Conservation (phyloP, 108 stramenopile species). For the Craspedostauros australis region DNA sequence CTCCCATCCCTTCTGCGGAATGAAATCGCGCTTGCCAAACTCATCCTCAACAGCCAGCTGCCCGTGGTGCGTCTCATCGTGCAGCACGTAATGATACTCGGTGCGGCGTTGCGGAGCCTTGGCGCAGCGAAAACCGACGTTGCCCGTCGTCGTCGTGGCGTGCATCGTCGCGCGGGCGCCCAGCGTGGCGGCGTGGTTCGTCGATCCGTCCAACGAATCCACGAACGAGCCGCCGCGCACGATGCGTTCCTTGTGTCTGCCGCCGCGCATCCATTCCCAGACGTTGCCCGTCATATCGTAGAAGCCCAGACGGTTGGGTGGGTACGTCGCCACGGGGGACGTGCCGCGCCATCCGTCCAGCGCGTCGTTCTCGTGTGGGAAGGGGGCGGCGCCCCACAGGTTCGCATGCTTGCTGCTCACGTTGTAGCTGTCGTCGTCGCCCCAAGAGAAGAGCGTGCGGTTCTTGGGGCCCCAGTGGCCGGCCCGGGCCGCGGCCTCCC, state of each 20-base stretch:
- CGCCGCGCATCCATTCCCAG: constrained; percentile 92
- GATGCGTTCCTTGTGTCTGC: constrained; percentile 80
- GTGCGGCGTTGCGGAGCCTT: constrained; percentile 59
- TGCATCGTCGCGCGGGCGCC: constrained; percentile 74
- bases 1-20: constrained; percentile 45
- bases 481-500: constrained; percentile 90
- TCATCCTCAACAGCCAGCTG: constrained; percentile 61
- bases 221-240: constrained; percentile 86
- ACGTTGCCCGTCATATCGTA: constrained; percentile 91
- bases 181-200: constrained; percentile 82
- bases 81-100: constrained; percentile 69
- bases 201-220: constrained; percentile 73
- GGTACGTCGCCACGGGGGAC: constrained; percentile 73
- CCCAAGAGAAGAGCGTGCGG: constrained; percentile 71
- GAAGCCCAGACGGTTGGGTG: constrained; percentile 80
- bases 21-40: constrained; percentile 45
- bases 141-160: constrained; percentile 78
- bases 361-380: constrained; percentile 77
- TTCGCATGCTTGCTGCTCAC: constrained; percentile 57
- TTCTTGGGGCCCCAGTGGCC: constrained; percentile 64
- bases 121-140: constrained; percentile 83
- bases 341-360: constrained; percentile 82
- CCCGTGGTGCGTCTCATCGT: constrained; percentile 57
- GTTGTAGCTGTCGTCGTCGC: constrained; percentile 50
- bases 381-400: constrained; percentile 73